Conservation (phyloP, 352 stramenopile species). For the Peronospora destructor region DNA sequence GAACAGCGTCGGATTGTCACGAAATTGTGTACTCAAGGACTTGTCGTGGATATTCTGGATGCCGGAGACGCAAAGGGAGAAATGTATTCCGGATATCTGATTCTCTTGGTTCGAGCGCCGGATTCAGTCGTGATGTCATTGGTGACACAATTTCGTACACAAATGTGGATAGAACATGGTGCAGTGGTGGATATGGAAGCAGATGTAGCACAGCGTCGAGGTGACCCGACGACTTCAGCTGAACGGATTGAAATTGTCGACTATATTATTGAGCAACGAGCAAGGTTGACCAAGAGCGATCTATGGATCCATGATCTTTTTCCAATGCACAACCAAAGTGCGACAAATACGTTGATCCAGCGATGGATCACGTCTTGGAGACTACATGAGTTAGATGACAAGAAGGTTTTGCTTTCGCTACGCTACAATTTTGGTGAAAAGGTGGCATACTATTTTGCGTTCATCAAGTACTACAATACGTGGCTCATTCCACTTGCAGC, state of each 20-base stretch:
- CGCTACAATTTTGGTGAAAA: slow-evolving; percentile 83
- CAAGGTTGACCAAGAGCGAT: slow-evolving; percentile 47
- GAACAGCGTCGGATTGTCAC: slow-evolving; percentile 76
- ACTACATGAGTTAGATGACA: slow-evolving; percentile 46
- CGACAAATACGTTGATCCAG: slow-evolving; percentile 61
- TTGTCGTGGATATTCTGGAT: slow-evolving; percentile 81
- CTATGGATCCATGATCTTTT: slow-evolving; percentile 80
- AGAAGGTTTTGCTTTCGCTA: slow-evolving; percentile 57
- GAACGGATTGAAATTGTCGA: slow-evolving; percentile 83
- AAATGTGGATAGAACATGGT: slow-evolving; percentile 78
- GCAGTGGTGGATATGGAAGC: slow-evolving; percentile 71
- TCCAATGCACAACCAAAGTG: slow-evolving; percentile 67
- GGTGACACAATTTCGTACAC: slow-evolving; percentile 55
- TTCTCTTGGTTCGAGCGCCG: slow-evolving; percentile 58
- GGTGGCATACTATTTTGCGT: slow-evolving; percentile 84
- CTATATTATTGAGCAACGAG: slow-evolving; percentile 75
- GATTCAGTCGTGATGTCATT: slow-evolving; percentile 56
- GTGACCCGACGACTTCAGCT: slow-evolving; percentile 58
- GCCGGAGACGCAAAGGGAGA: slow-evolving; percentile 71
- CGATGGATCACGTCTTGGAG: slow-evolving; percentile 62
- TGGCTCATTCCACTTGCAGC: slow-evolving; percentile 67
- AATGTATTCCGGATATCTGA: slow-evolving; percentile 77
- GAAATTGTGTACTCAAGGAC: slow-evolving; percentile 58
- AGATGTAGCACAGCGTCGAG: slow-evolving; percentile 49
- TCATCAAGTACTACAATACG: slow-evolving; percentile 80